These are phyloP conservation scores for maize (Zea mays) DNA, from an alignment of 176 grass and related monocot species.

Conservation along the genomic window Zm-B73-REFERENCE-NAM-5.0 NC_050103.1:176298001-176298500, in stretches of 20 bases:
- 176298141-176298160: too few species aligned
- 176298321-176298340: slow-evolving; percentile 50
- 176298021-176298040: slow-evolving; percentile 44
- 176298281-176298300: slow-evolving; percentile 47
- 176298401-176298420: slow-evolving; percentile 72
- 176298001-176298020: slow-evolving; percentile 63
- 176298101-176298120: slow-evolving; percentile 65
- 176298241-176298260: slow-evolving; percentile 68
- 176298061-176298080: slow-evolving; percentile 80
- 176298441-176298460: too few species aligned
- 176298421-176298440: slow-evolving; percentile 28
- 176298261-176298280: slow-evolving; percentile 64
- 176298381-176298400: slow-evolving; percentile 66
- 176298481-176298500: slow-evolving; percentile 74
- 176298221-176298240: not conserved
- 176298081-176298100: slow-evolving; percentile 90
- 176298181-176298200: not conserved
- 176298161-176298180: too few species aligned
- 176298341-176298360: slow-evolving; percentile 46
- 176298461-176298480: not conserved
- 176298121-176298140: slow-evolving; percentile 33
- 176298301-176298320: slow-evolving; percentile 24
- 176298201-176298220: not conserved
- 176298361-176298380: slow-evolving; percentile 68
- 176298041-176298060: slow-evolving; percentile 46